These are phyloP conservation scores for Pyracantha coccinea DNA, from an alignment of 331 rosid genomes.

Conservation along the genomic window DNA sequence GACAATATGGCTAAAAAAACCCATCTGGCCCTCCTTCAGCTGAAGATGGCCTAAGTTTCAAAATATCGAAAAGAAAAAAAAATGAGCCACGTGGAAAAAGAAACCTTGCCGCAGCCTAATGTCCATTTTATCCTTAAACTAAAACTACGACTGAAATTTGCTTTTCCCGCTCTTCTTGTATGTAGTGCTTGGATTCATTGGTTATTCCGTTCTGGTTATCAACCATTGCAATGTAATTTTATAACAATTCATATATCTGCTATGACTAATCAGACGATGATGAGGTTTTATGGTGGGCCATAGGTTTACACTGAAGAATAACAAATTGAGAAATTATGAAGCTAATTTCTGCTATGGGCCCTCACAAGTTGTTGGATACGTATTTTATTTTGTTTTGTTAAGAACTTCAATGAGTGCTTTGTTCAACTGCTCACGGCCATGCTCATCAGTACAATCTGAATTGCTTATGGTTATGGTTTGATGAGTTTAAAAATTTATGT, in stretches of 20 bases:
- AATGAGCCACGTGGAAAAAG: neutral
- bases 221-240: neutral
- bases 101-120: neutral
- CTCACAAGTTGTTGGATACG: neutral
- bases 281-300: neutral
- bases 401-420: no score
- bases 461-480: no score
- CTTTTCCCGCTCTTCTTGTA: neutral
- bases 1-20: no score
- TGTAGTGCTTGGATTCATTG: neutral
- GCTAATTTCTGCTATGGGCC: neutral
- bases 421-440: no score
- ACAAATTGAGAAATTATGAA: neutral
- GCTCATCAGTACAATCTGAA: no score
- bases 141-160: neutral
- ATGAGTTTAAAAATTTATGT: no score
- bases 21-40: no score
- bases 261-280: neutral
- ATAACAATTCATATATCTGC: neutral
- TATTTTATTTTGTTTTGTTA: neutral
- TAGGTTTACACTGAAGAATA: neutral
- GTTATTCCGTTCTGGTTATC: constrained; percentile 1
- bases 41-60: no score
- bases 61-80: neutral
- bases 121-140: neutral